Evolutionary conservation across 2,329 filamentous ascomycete genomes (phyloP).

Genomic region (Xylaria sp.): DNA sequence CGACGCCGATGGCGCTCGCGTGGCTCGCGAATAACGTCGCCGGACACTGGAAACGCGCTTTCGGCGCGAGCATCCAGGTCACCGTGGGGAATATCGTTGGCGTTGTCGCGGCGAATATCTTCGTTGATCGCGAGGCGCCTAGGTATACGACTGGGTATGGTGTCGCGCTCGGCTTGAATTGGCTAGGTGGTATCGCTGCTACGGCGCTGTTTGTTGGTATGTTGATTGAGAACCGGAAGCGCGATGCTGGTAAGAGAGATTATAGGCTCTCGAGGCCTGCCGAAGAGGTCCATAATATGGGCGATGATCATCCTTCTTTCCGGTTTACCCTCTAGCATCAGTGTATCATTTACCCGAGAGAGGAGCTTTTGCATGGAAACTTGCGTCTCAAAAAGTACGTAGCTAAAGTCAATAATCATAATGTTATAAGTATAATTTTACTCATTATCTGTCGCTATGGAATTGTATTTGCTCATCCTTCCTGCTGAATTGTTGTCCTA

Average conservation of each 20-base stretch:
- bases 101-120: conserved; percentile 53
- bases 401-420: no score
- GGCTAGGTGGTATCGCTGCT: conserved; percentile 51
- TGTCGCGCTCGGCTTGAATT: conserved; percentile 49
- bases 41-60: conserved; percentile 63
- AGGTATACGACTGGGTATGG: conserved; percentile 54
- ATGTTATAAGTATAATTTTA: background rate
- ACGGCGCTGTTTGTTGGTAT: conserved; percentile 55
- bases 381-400: background rate
- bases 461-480: background rate
- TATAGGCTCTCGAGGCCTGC: conserved; percentile 52
- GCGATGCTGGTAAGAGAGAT: conserved; percentile 59
- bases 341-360: background rate
- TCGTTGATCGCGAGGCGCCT: conserved; percentile 50
- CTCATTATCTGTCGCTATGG: background rate
- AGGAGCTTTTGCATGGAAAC: background rate
- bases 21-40: conserved; percentile 66
- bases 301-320: conserved; percentile 63
- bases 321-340: conserved; percentile 51
- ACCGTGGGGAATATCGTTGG: conserved; percentile 60
- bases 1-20: conserved; percentile 53
- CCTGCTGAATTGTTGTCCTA: background rate
- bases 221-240: conserved; percentile 57
- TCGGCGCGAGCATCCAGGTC: conserved; percentile 61
- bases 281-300: conserved; percentile 59